Evolutionary conservation across 1,139 yeast species (phyloP), one percentile per base, ranked within the genome.

Genomic region (Blastobotrys malaysiensis): DNA sequence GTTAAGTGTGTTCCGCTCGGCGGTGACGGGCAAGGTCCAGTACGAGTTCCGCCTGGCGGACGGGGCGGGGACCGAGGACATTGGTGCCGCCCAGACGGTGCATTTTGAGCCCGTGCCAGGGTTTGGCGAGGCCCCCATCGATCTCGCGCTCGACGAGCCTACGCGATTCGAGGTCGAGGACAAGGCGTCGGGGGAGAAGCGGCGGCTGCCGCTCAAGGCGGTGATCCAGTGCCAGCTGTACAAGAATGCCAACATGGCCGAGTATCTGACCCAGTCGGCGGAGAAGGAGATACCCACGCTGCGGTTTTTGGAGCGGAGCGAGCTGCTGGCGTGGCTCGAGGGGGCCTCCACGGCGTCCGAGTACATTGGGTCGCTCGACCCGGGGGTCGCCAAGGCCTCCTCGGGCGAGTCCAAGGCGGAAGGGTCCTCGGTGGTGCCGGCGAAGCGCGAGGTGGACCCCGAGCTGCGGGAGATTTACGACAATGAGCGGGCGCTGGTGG

Each of bases 281-380:
- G 80, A 79, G 53, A 73, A 79, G 51, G 79, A 81, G 3, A 77
- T 91, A 45, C 76, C 82, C 3, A 88, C 88, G 61, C 81, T 95
- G 69, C 84, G 89, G 58, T 91, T 93, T 67, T 73, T 88, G 69
- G 96, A 89, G 61, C 84, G 95, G 70, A 84, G 91, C 3, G 97
- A 91, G 65, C 77, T 93, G 60, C 77, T 84, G 52, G 80, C 89
- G 19, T 90, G 95, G 91, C 76, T 91, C 56, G 79, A 79, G 58
- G 96, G 96, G 3, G 77, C 82, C 27, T 39, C 59, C 27, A 55
- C 58, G 19, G 64, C 60, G 50, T 61, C 69, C 52, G 71, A 69
- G 50, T 67, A 65, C 56, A 64, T 68, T 50, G 57, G 36, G 39
- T 54, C 43, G 39, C 61, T 48, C 44, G 55, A 43, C 7, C 7